Base-by-base conservation (phyloP, 345 rosid genomes). In the Excoecaria cochinchinensis region DNA sequence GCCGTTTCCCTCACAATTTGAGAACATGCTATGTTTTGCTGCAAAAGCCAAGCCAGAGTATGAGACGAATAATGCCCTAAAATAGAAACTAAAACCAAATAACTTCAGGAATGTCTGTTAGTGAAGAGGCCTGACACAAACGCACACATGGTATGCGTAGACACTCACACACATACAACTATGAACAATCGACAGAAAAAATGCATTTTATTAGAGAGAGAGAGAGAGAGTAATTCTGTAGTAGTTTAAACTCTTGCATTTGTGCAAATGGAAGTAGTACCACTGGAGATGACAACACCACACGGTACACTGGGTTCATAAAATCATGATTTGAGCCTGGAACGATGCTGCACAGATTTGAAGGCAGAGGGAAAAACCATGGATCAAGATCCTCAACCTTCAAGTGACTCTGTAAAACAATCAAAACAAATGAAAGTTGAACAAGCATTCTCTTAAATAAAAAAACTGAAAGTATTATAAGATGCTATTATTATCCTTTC, bases 301-400 rank as follows among this genome's bases (percentile, higher is more conserved):
- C 88, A 70, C 92, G 90, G 80, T 91, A 94, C 42, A 82, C 77
- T 51, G 90, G 81, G 74, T 74, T 87, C 82, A 52, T 82, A 77
- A 92, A 94, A 76, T 89, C 86, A 65, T 90, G 97, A 87, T 94
- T 94, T 65, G 97, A 91, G 51, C 97, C 97, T 14, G 97, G 97
- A 38, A 74, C 80, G 5, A 92, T 78, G 79, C 85, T 85, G 72
- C 94, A 87, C 19, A 74, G 46, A 80, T 77, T 77, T 79, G 90
- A 77, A 71, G 97, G 97, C 73, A 94, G 65, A 59, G 98, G 98
- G 66, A 94, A 94, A 82, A 84, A 82, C 98, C 97, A 94, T 4
- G 93, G 97, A 76, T 84, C 76, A 72, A 94, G 89, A 84, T 89
- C 76, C 77, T 85, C 86, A 72, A 90, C 84, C 78, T 69, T 81